Percentiles rank a stretch among this genome's conserved stretches.
Evolutionary conservation across 176 grass and related monocot species (phyloP).

Genomic region (Poa annua): DNA sequence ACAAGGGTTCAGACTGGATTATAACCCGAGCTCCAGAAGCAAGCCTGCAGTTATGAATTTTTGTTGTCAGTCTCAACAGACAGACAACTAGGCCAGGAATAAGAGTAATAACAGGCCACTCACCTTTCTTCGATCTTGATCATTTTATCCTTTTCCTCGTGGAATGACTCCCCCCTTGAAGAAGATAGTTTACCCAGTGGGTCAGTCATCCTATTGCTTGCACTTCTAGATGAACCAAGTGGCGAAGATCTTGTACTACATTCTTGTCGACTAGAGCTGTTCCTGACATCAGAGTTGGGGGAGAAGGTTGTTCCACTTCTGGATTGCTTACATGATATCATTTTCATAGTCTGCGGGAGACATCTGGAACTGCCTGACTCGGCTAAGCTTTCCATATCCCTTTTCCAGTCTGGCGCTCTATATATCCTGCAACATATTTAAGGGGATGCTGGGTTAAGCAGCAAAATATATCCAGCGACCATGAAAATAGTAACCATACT

Average conservation of each 20-base stretch:
- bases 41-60: slow-evolving; percentile 69
- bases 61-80: slow-evolving; percentile 42
- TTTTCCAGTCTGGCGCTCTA: slow-evolving; percentile 50
- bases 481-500: slow-evolving; percentile 19
- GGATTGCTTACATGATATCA: slow-evolving; percentile 69
- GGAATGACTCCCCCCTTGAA: slow-evolving; percentile 76
- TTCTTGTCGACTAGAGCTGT: slow-evolving; percentile 52
- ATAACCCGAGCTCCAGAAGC: slow-evolving; percentile 94
- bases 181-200: slow-evolving; percentile 66
- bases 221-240: slow-evolving; percentile 63
- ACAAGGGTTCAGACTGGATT: slow-evolving; percentile 75
- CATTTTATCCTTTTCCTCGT: slow-evolving; percentile 73
- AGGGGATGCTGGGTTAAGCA: slow-evolving; percentile 28
- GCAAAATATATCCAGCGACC: neutral
- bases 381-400: slow-evolving; percentile 48
- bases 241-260: slow-evolving; percentile 66
- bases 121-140: slow-evolving; percentile 99
- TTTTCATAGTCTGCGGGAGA: slow-evolving; percentile 76
- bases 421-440: slow-evolving; percentile 50
- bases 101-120: slow-evolving; percentile 51
- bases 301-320: slow-evolving; percentile 66
- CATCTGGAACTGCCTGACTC: slow-evolving; percentile 64
- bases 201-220: slow-evolving; percentile 78
- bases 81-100: neutral
- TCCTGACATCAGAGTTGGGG: slow-evolving; percentile 54